Conservation (phyloP, 257 asterid species). For the Fraxinus pennsylvanica region DNA sequence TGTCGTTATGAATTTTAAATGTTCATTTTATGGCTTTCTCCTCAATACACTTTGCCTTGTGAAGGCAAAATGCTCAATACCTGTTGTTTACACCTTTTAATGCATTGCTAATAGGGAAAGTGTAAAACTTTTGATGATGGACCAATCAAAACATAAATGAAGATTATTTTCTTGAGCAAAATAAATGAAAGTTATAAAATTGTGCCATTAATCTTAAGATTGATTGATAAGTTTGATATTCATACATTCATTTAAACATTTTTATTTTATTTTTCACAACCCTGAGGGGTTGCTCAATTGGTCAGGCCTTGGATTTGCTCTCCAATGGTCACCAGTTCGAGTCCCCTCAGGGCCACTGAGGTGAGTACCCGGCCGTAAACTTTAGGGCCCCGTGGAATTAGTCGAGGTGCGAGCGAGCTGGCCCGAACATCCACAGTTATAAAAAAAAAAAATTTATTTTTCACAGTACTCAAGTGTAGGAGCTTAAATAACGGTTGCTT, state of each 20-base stretch:
- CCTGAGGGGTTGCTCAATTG: too few species aligned
- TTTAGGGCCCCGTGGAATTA: too few species aligned
- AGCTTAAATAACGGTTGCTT: not conserved
- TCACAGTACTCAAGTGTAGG: not conserved
- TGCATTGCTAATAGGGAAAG: not conserved
- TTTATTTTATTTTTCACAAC: too few species aligned
- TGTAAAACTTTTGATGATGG: not conserved
- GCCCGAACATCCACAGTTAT: too few species aligned
- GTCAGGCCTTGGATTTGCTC: too few species aligned
- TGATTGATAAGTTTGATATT: not conserved
- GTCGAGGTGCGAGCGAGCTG: too few species aligned
- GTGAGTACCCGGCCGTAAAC: too few species aligned
- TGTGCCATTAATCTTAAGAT: not conserved
- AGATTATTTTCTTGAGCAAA: not conserved
- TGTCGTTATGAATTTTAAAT: not conserved
- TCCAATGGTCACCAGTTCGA: too few species aligned
- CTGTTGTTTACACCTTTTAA: not conserved
- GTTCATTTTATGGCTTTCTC: not conserved
- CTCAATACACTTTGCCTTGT: not conserved
- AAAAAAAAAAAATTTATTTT: too few species aligned
- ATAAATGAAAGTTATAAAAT: not conserved
- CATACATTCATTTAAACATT: too few species aligned
- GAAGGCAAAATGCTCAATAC: not conserved
- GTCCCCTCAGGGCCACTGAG: too few species aligned
- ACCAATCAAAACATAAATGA: not conserved